Evolutionary conservation across 2,329 filamentous ascomycete species (phyloP), one percentile per base, ranked within the genome.

Genomic region (Aspergillus alliaceus): DNA sequence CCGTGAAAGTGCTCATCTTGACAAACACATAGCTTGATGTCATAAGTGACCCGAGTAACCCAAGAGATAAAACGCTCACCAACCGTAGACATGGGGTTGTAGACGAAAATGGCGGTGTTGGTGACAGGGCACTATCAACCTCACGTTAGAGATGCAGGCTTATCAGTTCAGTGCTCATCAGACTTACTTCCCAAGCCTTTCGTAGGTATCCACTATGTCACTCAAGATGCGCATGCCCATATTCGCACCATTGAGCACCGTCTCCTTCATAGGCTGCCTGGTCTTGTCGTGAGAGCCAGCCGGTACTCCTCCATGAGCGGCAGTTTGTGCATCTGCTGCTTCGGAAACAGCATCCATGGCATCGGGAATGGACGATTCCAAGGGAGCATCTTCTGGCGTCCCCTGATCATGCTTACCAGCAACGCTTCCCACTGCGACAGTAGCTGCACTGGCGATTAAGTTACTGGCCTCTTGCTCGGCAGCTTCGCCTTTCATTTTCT

Each of bases 391-490:
- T n/a, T 78, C 72, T 2, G 84, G 82, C 31, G 89, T 84, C 4
- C 79, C 80, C 68, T 90, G 85, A 1, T 89, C 89, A 62, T 92
- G 86, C 69, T 91, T 91, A 0, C 90, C 90, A 0, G 88, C 86
- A 2, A 90, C 90, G 63, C 88, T 90, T 54, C 88, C 88, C 29
- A 95, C 75, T 1, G 90, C 88, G 9, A 95, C 85, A n/a, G 85
- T 82, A 7, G 87, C 85, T 54, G 95, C 86, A 32, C 86, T 85
- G 58, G 88, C 89, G 61, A 95, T 87, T 59, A 96, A 88, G 68
- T 91, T 93, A 61, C 83, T 88, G 2, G 91, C 91, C 71, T 96
- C 91, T 59, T 90, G 85, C 72, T 96, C 91, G 1, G 91, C 89
- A 0, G 90, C 90, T 70, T 95, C 91, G 27, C 91, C 91, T 78